Conservation (phyloP, 306 rosid species). For the Erythrophleum fordii region DNA sequence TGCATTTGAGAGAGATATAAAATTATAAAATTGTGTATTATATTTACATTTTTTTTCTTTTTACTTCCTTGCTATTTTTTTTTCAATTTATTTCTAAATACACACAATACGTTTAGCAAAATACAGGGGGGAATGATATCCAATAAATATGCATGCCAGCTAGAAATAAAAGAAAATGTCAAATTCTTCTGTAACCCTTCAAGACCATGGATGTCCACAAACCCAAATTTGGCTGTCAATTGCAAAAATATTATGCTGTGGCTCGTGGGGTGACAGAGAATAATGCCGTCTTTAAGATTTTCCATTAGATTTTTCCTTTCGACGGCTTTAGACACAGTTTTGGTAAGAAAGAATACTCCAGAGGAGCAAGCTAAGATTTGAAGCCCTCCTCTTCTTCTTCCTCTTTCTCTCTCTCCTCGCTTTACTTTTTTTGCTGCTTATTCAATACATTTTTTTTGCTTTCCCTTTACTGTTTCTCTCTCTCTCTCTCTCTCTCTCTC, state of each 20-base stretch:
- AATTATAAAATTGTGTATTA: no score
- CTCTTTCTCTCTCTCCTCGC: not conserved
- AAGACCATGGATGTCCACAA: conserved; percentile 20
- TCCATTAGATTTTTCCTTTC: not conserved
- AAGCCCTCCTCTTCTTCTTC: conserved; percentile 36
- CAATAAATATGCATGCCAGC: conserved; percentile 38
- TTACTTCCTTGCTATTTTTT: no score
- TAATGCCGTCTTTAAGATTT: conserved; percentile 1
- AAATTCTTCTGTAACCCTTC: conserved; percentile 21
- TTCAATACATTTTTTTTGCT: conserved; percentile 61
- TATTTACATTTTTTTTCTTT: no score
- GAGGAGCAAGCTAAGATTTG: conserved; percentile 37
- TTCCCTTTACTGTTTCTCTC: conserved; percentile 69
- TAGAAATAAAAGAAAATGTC: conserved; percentile 25
- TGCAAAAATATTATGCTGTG: conserved; percentile 17
- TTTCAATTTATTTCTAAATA: no score
- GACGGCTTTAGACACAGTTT: conserved; percentile 28
- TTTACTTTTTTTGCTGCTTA: conserved; percentile 43
- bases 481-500: conserved; percentile 29
- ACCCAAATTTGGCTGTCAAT: conserved; percentile 34
- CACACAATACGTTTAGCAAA: no score
- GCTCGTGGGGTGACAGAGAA: conserved; percentile 10
- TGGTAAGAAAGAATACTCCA: conserved; percentile 38
- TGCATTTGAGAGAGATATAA: no score
- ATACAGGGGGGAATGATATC: no score